Base-by-base conservation (phyloP, 495 filamentous ascomycete species). In the Penicillium chermesinum region DNA sequence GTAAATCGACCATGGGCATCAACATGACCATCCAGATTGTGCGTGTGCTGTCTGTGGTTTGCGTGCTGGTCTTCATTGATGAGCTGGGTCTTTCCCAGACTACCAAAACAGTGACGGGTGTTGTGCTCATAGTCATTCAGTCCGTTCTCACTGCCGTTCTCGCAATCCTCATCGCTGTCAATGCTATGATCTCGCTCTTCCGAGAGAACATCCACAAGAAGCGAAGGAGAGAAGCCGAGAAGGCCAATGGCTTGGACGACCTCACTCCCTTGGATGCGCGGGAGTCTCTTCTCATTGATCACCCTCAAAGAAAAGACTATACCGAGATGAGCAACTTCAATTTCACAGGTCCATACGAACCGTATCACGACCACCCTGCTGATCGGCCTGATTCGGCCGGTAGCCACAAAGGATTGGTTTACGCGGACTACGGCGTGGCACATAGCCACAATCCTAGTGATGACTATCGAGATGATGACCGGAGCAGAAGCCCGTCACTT, bases 11-110 rank as follows among this genome's bases (percentile, higher is more conserved):
- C 44, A 91, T 91, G 67, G 83, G 93, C 64, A 87, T 98, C 79
- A 96, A 97, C 71, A 88, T 93, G 55, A 75, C 83, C 55, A 96
- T 98, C 58, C 88, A 95, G 62, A 77, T 90, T 38, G 91, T 96
- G n/a, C 83, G 93, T n/a, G 88, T 95, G 6, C 70, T 95, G 35
- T 96, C 91, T 1, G 85, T 94, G 21, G 78, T 80, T 32, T 95
- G 91, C 66, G 89, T 97, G 55, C 65, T 98, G 56, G 75, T 97
- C 21, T 98, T 97, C 58, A 91, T 96, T 14, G 87, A 96, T 59
- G 83, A 96, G 65, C 84, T 98, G 37, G 88, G 88, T 32, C 83
- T 98, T 52, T 76, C 85, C 4, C 87, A 96, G 57, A 94, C 89
- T 8, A 96, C 93, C n/a, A 90, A 97, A 69, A 97, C 93, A 2